Conservation (phyloP, 176 grass and related monocot species). For the Zea luxurians region DNA sequence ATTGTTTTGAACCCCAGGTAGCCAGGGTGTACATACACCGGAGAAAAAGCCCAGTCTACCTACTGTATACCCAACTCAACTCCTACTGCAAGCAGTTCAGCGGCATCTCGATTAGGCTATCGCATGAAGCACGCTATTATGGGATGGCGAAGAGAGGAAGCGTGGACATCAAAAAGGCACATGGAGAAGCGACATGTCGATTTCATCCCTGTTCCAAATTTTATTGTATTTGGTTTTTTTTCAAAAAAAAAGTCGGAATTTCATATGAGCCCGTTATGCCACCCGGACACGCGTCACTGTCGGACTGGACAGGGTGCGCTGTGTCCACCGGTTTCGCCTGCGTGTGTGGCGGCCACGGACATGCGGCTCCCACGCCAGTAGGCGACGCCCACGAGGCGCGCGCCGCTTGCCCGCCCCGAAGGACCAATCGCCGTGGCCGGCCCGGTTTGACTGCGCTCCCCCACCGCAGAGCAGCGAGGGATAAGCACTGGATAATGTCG, state of each 20-base stretch:
- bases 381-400: not conserved
- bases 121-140: slow-evolving; percentile 16
- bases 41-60: not conserved
- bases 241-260: not conserved
- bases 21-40: not conserved
- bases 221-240: not conserved
- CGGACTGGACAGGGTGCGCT: not conserved
- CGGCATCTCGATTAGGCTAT: not conserved
- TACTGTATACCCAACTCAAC: not conserved
- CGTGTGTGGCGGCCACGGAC: not conserved
- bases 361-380: not conserved
- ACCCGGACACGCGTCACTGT: not conserved
- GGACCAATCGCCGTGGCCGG: not conserved
- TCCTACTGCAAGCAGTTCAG: not conserved
- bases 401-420: not conserved
- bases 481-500: slow-evolving; percentile 15
- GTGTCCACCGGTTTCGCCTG: not conserved
- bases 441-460: slow-evolving; percentile 5
- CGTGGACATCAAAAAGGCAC: not conserved
- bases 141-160: not conserved
- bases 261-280: too few species aligned
- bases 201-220: not conserved
- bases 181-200: not conserved
- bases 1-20: not conserved
- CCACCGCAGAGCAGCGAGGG: not conserved